A percentile compares a stretch with the other conserved stretches of the same genome.
Conservation (phyloP, 106 monocot genomes). For the Acorus gramineus region DNA sequence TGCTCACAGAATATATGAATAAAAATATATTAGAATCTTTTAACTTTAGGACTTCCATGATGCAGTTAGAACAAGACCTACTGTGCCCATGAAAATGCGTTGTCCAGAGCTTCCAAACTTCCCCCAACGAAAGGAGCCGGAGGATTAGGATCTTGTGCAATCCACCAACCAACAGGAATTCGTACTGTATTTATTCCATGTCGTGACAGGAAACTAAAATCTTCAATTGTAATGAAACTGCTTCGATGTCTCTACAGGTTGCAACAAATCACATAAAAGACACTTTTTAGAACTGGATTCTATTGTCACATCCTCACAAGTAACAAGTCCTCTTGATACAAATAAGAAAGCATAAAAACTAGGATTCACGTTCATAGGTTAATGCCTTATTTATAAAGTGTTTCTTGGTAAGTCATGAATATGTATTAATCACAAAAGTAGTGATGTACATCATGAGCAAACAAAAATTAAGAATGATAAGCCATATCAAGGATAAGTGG, state of each 20-base stretch:
- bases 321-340: too few relatives aligned
- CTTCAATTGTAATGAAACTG: constrained; percentile 52
- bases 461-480: too few relatives aligned
- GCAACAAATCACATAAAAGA: constrained; percentile 3
- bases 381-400: too few relatives aligned
- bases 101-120: constrained; percentile 48
- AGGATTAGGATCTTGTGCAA: constrained; percentile 63
- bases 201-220: constrained; percentile 55
- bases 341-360: too few relatives aligned
- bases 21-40: too few relatives aligned
- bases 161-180: constrained; percentile 95
- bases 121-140: constrained; percentile 75
- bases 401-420: too few relatives aligned
- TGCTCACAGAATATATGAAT: too few relatives aligned
- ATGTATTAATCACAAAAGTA: too few relatives aligned
- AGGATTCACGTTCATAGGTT: too few relatives aligned
- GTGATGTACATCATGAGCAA: too few relatives aligned
- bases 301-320: not conserved
- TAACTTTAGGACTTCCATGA: too few relatives aligned
- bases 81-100: constrained; percentile 78
- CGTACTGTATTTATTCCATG: constrained; percentile 72
- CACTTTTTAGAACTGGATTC: not conserved
- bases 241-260: constrained; percentile 45
- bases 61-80: constrained; percentile 19
- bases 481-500: too few relatives aligned